These are phyloP conservation scores for Suhomyces ambrosiae DNA, from an alignment of 1,139 yeast species.

Conservation along the genomic window DNA sequence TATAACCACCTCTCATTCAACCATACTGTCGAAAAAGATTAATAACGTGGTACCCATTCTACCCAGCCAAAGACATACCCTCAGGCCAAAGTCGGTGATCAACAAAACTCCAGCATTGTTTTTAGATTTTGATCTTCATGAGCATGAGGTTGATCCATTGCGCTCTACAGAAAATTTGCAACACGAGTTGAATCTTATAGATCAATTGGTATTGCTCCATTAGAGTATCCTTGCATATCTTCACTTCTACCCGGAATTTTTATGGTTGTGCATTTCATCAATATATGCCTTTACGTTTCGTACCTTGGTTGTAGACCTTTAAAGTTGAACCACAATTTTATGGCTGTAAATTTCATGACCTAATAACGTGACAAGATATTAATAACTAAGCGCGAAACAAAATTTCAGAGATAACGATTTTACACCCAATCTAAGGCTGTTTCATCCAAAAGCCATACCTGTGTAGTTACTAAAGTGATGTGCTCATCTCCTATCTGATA, in stretches of 20 bases:
- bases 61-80: slow-evolving; percentile 12
- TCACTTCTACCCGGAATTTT: slow-evolving; percentile 6
- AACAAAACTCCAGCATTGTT: slow-evolving; percentile 6
- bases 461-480: not conserved
- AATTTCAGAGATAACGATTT: not conserved
- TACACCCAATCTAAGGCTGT: not conserved
- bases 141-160: slow-evolving; percentile 5
- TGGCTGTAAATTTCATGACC: slow-evolving; percentile 2
- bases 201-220: slow-evolving; percentile 20
- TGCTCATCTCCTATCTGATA: not conserved
- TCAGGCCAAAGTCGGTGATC: slow-evolving; percentile 7
- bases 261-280: slow-evolving; percentile 3
- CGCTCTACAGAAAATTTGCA: slow-evolving; percentile 12
- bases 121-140: slow-evolving; percentile 11
- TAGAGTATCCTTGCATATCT: slow-evolving; percentile 8
- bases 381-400: not conserved
- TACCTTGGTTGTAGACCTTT: slow-evolving; percentile 2
- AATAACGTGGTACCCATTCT: slow-evolving; percentile 11
- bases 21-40: not conserved
- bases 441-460: not conserved
- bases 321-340: slow-evolving; percentile 1
- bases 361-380: not conserved
- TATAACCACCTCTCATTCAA: not conserved
- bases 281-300: not conserved
- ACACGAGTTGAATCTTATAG: slow-evolving; percentile 27